Evolutionary conservation across 2,329 filamentous ascomycete genomes (phyloP), one percentile per base, ranked within the genome.

Genomic region (Tolypocladium nubicola): DNA sequence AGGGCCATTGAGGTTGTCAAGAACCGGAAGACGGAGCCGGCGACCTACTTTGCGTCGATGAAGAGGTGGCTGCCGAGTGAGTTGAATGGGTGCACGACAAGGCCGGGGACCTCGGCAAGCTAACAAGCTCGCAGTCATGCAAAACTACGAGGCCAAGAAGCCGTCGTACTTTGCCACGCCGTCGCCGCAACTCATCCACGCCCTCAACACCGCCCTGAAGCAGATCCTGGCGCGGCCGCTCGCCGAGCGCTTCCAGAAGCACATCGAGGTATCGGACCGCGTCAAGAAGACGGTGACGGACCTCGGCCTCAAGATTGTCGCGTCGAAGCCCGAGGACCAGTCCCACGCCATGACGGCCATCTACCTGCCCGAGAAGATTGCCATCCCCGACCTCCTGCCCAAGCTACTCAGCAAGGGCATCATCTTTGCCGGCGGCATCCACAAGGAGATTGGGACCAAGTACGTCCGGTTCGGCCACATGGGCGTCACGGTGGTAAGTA

Each of bases 281-380:
- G 84, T 97, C 71, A 97, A 99, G 83, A 84, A 89, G 69, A 84
- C 88, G 21, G 79, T 97, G 55, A 75, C 83, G 6, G 87, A 88
- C 55, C 79, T 97, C 40, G 94, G 94, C 4, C 80, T 99, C 59
- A 88, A 90, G 76, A 89, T 97, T 70, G 80, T 99, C 41, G 92
- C 94, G 26, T 74, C 82, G 40, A 89, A 93, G 71, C 87, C 89
- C 0, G 90, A 93, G 66, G 88, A 96, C 73, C 93, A 97, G 76
- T 91, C 94, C 47, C 93, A 96, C 72, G 91, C 89, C 66, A 99
- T 99, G 94, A 99, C 94, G 4, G 93, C 94, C 58, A 94, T 99
- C 64, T 97, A 94, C 74, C 81, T 99, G 57, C 94, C 94, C 1
- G 90, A 97, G 60, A 86, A 81, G 45, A 76, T 97, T 56, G 85